A percentile compares a stretch with the other conserved stretches of the same genome.
phyloP scores from a whole-genome alignment of 2,329 filamentous ascomycete genomes.

The Talaromyces albobiverticillius region DNA sequence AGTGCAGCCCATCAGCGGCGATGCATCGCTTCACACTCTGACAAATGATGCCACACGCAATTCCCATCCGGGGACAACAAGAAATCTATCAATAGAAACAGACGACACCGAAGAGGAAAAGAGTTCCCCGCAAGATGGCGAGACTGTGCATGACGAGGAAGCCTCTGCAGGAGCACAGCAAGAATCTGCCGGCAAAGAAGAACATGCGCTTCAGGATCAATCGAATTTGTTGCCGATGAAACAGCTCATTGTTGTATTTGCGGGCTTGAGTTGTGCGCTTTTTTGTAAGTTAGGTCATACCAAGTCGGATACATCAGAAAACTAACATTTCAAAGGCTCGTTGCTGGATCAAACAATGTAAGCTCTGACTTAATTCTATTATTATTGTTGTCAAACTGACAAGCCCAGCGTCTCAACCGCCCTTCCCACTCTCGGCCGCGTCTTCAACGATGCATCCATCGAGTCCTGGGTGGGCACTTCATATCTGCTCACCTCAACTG shows the following conservation, averaged over 20 bases:
- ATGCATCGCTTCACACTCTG: neutral
- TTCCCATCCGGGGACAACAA: too few species aligned
- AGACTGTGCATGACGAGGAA: neutral
- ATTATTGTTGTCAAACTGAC: neutral
- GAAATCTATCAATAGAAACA: neutral
- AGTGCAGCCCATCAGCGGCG: neutral
- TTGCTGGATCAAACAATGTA: neutral
- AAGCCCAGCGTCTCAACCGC: conserved; percentile 54
- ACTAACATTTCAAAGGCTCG: neutral
- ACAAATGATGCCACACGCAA: neutral
- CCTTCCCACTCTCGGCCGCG: conserved; percentile 52
- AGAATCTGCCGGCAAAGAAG: neutral
- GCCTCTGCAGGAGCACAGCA: neutral
- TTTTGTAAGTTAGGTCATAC: neutral
- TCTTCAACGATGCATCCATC: conserved; percentile 48
- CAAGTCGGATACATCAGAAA: too few species aligned
- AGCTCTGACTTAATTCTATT: neutral
- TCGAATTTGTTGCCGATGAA: neutral
- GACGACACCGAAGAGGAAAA: neutral
- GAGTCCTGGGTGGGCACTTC: conserved; percentile 56
- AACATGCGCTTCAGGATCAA: neutral
- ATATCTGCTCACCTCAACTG: conserved; percentile 50
- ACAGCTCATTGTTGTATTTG: neutral
- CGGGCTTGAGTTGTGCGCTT: neutral
- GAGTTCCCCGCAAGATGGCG: neutral